Evolutionary conservation across 305 asterid genomes (phyloP), one percentile per base, ranked within the genome.

Genomic region (Fraxinus sp.): DNA sequence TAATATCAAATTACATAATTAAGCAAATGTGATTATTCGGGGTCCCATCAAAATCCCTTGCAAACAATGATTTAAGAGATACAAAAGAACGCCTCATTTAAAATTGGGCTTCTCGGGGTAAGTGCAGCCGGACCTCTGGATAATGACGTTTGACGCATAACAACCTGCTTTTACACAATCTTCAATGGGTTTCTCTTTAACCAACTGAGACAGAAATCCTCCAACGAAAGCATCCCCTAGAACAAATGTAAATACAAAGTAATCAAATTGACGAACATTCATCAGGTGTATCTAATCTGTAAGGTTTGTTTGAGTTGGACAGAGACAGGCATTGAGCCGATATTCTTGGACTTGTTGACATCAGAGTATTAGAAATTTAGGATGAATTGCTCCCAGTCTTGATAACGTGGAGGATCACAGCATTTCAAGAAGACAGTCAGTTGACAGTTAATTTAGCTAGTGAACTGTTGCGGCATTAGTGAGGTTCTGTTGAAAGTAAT

Each of bases 191-290:
- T 91, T 94, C 82, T 84, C 93, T 41, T 87, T 89, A 79, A 94
- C 93, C 90, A 96, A 84, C 73, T 93, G 97, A 3, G 99, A 88
- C 82, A 93, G 84, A 77, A 96, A 96, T 72, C 99, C 99, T 18
- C 99, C 99, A 16, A 96, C 98, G 37, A 96, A 96, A 3, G 99
- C 97, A 87, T 96, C 99, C 0, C 99, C 99, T 96, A 24, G 36
- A 26, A 77, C 37, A 73, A 24, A 59, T 16, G 30, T 28, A 70
- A 75, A 74, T n/a, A 26, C 35, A 71, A 2, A 39, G 14, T 66
- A 16, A 59, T 85, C 66, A 55, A 36, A 80, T 20, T 26, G 35
- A 6, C 28, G 18, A 43, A 33, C 55, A 81, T 57, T 18, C 10
- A n/a, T 46, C 57, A 13, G 57, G 57, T 13, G 57, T n/a, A 57